Percentiles rank a stretch among this genome's conserved stretches.
phyloP scores from a whole-genome alignment of 148 eudicot species.

The Polygonum maritimum region DNA sequence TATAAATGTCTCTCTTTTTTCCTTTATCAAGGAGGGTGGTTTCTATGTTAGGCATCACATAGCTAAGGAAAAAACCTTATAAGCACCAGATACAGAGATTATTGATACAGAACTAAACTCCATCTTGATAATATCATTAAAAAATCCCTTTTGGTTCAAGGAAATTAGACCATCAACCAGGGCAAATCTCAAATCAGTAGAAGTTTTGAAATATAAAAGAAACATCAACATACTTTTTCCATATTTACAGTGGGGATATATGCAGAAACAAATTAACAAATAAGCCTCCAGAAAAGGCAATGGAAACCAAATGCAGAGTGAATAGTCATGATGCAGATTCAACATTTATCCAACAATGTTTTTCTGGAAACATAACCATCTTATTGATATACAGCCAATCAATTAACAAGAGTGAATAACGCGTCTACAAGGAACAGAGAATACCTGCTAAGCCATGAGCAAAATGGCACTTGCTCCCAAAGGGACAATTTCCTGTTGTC shows the following conservation, averaged over 20 bases:
- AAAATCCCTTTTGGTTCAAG: background rate
- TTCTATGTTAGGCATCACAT: background rate
- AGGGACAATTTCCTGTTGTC: conserved; percentile 89
- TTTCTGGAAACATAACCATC: background rate
- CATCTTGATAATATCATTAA: background rate
- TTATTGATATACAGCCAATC: background rate
- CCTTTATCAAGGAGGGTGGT: background rate
- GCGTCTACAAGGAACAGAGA: background rate
- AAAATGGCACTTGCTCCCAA: conserved; percentile 93
- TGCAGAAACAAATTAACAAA: background rate
- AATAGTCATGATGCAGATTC: background rate
- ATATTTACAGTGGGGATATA: background rate
- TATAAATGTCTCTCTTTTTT: background rate
- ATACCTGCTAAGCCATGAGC: conserved; percentile 52
- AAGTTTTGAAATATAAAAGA: background rate
- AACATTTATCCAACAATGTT: background rate
- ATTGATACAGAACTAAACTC: background rate
- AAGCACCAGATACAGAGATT: background rate
- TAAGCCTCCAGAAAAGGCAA: background rate
- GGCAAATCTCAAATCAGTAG: background rate
- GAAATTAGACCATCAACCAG: background rate
- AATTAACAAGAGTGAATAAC: background rate
- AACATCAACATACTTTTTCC: background rate
- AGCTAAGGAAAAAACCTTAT: background rate
- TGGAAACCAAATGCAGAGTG: background rate